phyloP scores from a whole-genome alignment of 306 rosid genomes.

The Lablab purpureus region DNA sequence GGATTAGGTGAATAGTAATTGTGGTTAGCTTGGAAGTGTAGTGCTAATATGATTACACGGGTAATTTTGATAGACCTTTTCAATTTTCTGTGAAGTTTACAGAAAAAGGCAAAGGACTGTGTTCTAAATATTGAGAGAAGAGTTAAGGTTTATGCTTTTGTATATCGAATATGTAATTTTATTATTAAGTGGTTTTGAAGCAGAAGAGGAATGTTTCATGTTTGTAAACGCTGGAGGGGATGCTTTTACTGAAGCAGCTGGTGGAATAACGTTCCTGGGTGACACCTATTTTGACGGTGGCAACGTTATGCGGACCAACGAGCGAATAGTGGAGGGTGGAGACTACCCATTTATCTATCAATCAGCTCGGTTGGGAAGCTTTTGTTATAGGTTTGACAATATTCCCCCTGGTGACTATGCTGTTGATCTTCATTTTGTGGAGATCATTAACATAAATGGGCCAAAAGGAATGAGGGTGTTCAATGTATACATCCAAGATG shows the following conservation, averaged over 20 bases:
- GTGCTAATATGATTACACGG: background rate
- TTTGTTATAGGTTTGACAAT: slow-evolving; percentile 62
- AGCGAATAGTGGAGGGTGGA: slow-evolving; percentile 71
- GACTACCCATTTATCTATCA: slow-evolving; percentile 73
- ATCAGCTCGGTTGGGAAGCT: slow-evolving; percentile 76
- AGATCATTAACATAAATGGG: slow-evolving; percentile 80
- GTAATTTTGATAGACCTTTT: background rate
- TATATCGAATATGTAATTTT: slow-evolving; percentile 38
- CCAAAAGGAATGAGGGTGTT: slow-evolving; percentile 91
- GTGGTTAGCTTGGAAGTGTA: background rate
- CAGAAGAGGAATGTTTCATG: slow-evolving; percentile 75
- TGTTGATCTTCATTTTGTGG: slow-evolving; percentile 83
- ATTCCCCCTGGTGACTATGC: slow-evolving; percentile 75
- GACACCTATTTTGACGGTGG: slow-evolving; percentile 80
- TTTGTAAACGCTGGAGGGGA: slow-evolving; percentile 88
- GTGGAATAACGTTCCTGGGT: slow-evolving; percentile 56
- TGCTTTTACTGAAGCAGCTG: slow-evolving; percentile 59
- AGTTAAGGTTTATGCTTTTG: slow-evolving; percentile 19
- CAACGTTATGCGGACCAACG: slow-evolving; percentile 66
- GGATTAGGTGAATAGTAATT: background rate
- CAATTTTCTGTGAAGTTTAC: background rate
- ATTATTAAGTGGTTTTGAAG: slow-evolving; percentile 41
- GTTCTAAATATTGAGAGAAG: slow-evolving; percentile 8
- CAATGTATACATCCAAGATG: slow-evolving; percentile 79
- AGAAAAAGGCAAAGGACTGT: background rate